Base-by-base conservation (phyloP, 2,329 filamentous ascomycete species). In the Calonectria pseudoturangicola region DNA sequence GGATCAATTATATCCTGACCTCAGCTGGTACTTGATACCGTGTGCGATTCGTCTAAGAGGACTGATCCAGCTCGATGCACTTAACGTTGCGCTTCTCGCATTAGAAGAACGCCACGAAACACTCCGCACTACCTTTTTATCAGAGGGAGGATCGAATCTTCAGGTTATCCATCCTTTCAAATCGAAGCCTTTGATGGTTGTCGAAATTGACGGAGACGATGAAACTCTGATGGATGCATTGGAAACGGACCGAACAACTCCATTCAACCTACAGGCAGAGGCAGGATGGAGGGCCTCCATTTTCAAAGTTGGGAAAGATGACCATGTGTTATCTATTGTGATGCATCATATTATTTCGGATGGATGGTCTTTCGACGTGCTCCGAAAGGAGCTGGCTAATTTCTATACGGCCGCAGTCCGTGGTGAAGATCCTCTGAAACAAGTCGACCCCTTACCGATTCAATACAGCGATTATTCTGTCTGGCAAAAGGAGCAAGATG, bases 281-380 rank as follows among this genome's bases (percentile, higher is more conserved):
- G n/a, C 45, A 25, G 45, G 45, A 25, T 48, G 45, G 45, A n/a
- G 45, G n/a, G 45, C 12, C 8, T 48, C 45, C 4, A 13, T 48
- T 12, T 48, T 48, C 21, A 25, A n/a, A 13, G 45, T n/a, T 13
- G n/a, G n/a, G 21, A n/a, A 48, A 48, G 10, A 48, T 25, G 45
- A 48, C 10, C 45, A 48, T 48, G 45, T 48, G 45, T n/a, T 48
- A 48, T 48, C 45, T 10, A 48, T 48, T 25, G 45, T 48, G 9
- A 48, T 48, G 45, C 45, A 48, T 9, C 45, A 48, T 10, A 48
- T 48, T 13, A 48, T 48, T 48, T 48, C 45, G 13, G 45, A 48
- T 48, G 45, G 45, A 25, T 48, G 45, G 45, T 48, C 45, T 4
- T 48, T 48, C 5, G 45, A 48, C n/a, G n/a, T 48, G 10, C 45